Percentiles rank a stretch among this genome's conserved stretches.
Evolutionary conservation across 129 eudicot species (phyloP).

Genomic region (Flaveria ramosissima): DNA sequence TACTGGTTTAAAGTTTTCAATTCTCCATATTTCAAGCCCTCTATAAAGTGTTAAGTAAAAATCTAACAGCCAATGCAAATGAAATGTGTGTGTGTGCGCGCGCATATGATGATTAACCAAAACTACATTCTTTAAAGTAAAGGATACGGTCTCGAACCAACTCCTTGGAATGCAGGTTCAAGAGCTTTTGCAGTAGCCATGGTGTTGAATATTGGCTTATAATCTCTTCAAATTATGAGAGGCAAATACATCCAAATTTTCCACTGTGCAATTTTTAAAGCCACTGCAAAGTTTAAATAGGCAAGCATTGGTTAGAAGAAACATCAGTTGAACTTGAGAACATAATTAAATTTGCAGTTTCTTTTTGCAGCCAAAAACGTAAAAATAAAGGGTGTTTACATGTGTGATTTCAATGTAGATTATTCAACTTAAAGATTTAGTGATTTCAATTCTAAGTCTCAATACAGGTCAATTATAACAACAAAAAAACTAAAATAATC

Average conservation of each 20-base stretch:
- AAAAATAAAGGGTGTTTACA: not conserved
- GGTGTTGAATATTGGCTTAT: conserved; percentile 24
- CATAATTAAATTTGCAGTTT: conserved; percentile 26
- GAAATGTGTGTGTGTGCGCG: too few relatives aligned
- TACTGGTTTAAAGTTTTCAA: conserved; percentile 84
- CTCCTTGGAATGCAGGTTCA: conserved; percentile 99
- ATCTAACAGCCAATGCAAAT: conserved; percentile 9
- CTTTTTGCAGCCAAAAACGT: not conserved
- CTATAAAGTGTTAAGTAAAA: conserved; percentile 64
- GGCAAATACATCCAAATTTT: conserved; percentile 27
- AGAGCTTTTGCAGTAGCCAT: conserved; percentile 92
- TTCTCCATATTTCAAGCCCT: conserved; percentile 96
- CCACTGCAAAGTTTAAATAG: conserved; percentile 21
- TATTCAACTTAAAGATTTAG: not conserved
- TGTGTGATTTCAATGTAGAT: not conserved
- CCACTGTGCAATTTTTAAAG: conserved; percentile 19
- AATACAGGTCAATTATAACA: not conserved
- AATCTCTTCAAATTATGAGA: conserved; percentile 19
- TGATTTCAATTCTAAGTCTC: not conserved
- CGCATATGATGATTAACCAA: too few relatives aligned
- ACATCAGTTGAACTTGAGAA: not conserved
- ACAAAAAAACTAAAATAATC: too few relatives aligned
- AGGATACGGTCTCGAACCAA: conserved; percentile 95
- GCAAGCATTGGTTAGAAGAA: not conserved
- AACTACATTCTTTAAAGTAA: too few relatives aligned